Base-by-base conservation (phyloP, 768 basidiomycete species). In the Lentinula sp. region DNA sequence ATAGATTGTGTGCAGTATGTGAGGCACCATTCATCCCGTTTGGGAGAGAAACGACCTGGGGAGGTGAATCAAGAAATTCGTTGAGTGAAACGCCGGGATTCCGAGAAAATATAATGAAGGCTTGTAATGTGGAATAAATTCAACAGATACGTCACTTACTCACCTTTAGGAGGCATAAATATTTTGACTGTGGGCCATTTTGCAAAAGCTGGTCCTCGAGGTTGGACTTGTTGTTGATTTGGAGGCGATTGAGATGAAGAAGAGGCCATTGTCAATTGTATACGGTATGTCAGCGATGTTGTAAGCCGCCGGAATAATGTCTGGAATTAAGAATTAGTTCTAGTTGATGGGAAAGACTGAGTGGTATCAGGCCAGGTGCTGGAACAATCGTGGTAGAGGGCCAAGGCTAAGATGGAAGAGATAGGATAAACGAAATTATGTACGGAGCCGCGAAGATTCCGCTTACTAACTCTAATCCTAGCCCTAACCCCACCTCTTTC, bases 21-120 rank as follows among this genome's bases (percentile, higher is more conserved):
- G 46, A 87, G 70, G 68, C 85, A 87, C 74, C 83, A 83, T 71
- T 87, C 86, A 69, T 87, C 86, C 60, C 78, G 76, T 66, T 81
- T 81, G 39, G 80, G 79, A 6, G 86, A 86, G 65, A 82, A 79
- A 64, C 73, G 79, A 62, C 85, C 85, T 86, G 58, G 42, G 49
- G 37, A 53, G 49, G 23, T 6, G 6, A 28, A 16, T 15, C 43
- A 23, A 53, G 32, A 28, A 41, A n/a, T 13, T 42, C 28, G 45
- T 32, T 43, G n/a, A 57, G 57, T 43, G 42, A 49, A n/a, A 51
- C 37, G 13, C n/a, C 10, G 32, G 18, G 18, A 49, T 18, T 16
- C 43, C 37, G 49, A 12, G 37, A 39, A 39, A 6, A 13, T 9
- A 39, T 2, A 39, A 39, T 43, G n/a, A 6, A 43, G 42, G 16